Conservation (phyloP, 768 basidiomycete genomes). For the Sarcomyxa edulis region DNA sequence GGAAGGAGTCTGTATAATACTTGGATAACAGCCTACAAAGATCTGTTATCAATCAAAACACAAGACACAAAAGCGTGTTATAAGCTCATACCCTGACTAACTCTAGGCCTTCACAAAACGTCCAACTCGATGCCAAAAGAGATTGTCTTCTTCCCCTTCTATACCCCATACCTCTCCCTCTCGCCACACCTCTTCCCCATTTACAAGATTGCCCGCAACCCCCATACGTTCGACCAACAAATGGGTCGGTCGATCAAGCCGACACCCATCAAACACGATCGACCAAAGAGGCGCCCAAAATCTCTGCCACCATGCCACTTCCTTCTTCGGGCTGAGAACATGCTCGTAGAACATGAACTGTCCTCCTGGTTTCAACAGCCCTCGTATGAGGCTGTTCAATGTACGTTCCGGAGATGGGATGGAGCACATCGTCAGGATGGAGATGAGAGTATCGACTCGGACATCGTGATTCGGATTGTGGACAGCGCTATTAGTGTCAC, state of each 20-base stretch:
- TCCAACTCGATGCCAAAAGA: conserved; percentile 61
- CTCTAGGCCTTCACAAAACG: conserved; percentile 41
- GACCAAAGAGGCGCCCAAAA: conserved; percentile 73
- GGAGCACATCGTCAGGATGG: conserved; percentile 62
- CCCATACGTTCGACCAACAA: conserved; percentile 36
- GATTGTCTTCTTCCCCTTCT: conserved; percentile 49
- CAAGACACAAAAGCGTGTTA: no score
- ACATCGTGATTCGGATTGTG: no score
- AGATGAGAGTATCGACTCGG: conserved; percentile 65
- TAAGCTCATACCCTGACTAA: no score
- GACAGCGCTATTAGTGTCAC: no score
- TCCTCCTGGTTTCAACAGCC: conserved; percentile 61
- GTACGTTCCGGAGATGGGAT: conserved; percentile 51
- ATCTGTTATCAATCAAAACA: no score
- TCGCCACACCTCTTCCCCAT: conserved; percentile 44
- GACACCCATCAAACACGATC: conserved; percentile 56
- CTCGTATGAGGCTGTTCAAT: conserved; percentile 37
- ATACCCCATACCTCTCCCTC: conserved; percentile 40
- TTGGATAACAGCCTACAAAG: no score
- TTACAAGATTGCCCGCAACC: conserved; percentile 13
- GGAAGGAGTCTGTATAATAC: no score
- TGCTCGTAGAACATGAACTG: conserved; percentile 68
- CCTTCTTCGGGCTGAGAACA: conserved; percentile 44
- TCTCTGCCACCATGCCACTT: conserved; percentile 68
- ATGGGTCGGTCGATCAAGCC: conserved; percentile 52